Evolutionary conservation across 345 rosid genomes (phyloP).

Genomic region (Arabis alpina): DNA sequence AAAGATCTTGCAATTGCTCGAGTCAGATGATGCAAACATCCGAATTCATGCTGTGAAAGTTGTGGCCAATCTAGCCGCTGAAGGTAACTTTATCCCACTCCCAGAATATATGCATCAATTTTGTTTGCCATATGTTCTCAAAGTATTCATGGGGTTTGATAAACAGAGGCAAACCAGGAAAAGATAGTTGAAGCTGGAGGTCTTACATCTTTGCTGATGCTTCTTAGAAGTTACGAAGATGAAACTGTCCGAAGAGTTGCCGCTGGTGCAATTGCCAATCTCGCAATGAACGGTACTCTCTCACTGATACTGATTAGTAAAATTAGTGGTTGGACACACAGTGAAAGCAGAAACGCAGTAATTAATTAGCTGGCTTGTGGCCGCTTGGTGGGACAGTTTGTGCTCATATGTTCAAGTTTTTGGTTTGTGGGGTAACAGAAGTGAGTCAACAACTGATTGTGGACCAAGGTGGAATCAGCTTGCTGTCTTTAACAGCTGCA

Average conservation of each 20-base stretch:
- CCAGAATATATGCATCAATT: conserved; percentile 9
- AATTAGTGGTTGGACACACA: not conserved
- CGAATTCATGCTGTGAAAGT: conserved; percentile 97
- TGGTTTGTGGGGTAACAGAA: conserved; percentile 58
- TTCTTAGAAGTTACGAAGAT: conserved; percentile 87
- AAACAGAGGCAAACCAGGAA: conserved; percentile 91
- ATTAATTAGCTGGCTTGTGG: not conserved
- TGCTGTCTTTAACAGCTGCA: conserved; percentile 81
- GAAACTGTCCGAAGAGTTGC: conserved; percentile 96
- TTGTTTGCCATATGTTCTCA: conserved; percentile 5
- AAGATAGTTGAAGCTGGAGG: conserved; percentile 99
- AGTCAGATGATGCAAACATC: conserved; percentile 93
- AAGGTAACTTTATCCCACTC: conserved; percentile 56
- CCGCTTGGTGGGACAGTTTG: conserved; percentile 14
- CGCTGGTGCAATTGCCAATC: conserved; percentile 98
- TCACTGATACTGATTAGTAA: not conserved
- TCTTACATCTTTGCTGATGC: conserved; percentile 83
- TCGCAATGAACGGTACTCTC: conserved; percentile 92
- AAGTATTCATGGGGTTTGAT: conserved; percentile 10
- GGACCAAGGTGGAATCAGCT: conserved; percentile 90
- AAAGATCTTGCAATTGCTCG: conserved; percentile 82
- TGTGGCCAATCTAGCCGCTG: conserved; percentile 97
- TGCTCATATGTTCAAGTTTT: conserved; percentile 26
- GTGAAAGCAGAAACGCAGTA: conserved; percentile 25
- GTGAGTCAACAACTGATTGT: conserved; percentile 95